Evolutionary conservation across 352 stramenopile genomes (phyloP), one percentile per base, ranked within the genome.

Genomic region (Phytopythium aichiense): DNA sequence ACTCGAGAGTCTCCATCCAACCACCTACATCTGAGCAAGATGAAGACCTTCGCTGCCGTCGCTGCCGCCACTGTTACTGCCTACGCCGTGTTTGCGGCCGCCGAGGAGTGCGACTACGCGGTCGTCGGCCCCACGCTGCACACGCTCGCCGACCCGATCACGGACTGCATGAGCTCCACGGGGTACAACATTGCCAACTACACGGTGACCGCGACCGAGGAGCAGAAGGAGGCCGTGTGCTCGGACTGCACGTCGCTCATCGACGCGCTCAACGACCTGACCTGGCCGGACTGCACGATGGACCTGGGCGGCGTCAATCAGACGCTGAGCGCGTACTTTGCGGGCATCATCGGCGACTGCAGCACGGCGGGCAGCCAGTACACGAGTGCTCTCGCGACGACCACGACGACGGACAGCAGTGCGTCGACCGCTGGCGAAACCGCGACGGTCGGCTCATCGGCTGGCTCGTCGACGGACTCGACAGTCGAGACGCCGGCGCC

Each of bases 221-320:
- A 67, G 49, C 61, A 67, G 61, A 46, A 60, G 35, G 55, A 56
- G 20, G 61, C 61, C 18, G 53, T 67, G 23, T 67, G 61, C 42
- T 54, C 61, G 53, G 53, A 59, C 38, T 67, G 61, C 49, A n/a
- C 43, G 31, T 58, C 58, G 30, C 59, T 67, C 48, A 58, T 67
- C 25, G 31, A 57, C 11, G 50, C 46, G n/a, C 43, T 67, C 15
- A 52, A 45, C 18, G 61, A 20, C 23, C 12, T 67, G 45, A 61
- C 56, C 9, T 67, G 61, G 61, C 61, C 61, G 2, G 61, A 67
- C 54, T 67, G 61, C 61, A 62, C 55, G 2, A 61, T 67, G 54
- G 58, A 67, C 20, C 13, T 67, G 25, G 61, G 54, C 18, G 61
- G 55, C 48, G 58, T 56, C 30, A 60, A 67, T 43, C 54, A 67